Evolutionary conservation across 805 yeast species (phyloP).

Genomic region (Maudiozyma turicensis): DNA sequence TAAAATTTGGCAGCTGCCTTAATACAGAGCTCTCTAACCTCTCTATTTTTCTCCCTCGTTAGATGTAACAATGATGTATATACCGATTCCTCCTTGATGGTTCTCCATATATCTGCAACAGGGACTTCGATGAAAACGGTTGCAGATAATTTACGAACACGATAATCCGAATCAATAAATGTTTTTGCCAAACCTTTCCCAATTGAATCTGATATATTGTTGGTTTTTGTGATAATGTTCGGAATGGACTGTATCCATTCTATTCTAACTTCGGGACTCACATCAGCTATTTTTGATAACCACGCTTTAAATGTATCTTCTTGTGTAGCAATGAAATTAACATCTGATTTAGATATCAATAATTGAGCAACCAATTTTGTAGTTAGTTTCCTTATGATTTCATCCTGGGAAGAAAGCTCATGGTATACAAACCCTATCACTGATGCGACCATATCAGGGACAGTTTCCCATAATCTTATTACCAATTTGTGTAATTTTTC

Average conservation of each 20-base stretch:
- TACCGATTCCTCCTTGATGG: constrained; percentile 38
- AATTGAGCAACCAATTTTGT: constrained; percentile 66
- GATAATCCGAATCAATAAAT: constrained; percentile 64
- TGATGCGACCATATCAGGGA: constrained; percentile 64
- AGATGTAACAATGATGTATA: constrained; percentile 50
- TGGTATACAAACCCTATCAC: constrained; percentile 73
- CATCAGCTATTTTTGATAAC: constrained; percentile 67
- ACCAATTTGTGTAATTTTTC: constrained; percentile 54
- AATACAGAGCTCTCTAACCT: constrained; percentile 54
- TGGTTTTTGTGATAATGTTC: constrained; percentile 35
- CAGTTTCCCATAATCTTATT: constrained; percentile 62
- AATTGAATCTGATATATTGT: constrained; percentile 42
- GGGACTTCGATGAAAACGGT: constrained; percentile 40
- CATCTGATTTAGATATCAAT: constrained; percentile 38
- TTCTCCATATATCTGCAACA: constrained; percentile 37
- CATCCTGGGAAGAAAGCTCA: constrained; percentile 66
- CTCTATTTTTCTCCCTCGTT: constrained; percentile 59
- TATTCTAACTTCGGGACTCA: constrained; percentile 51
- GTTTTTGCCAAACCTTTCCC: constrained; percentile 54
- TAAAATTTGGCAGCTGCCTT: constrained; percentile 46
- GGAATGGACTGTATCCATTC: constrained; percentile 61
- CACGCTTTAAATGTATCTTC: constrained; percentile 56
- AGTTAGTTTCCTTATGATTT: constrained; percentile 52
- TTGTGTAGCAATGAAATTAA: constrained; percentile 51
- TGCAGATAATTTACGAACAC: constrained; percentile 57